Evolutionary conservation across 2,329 filamentous ascomycete species (phyloP).

Genomic region (Sporothrix phasma): DNA sequence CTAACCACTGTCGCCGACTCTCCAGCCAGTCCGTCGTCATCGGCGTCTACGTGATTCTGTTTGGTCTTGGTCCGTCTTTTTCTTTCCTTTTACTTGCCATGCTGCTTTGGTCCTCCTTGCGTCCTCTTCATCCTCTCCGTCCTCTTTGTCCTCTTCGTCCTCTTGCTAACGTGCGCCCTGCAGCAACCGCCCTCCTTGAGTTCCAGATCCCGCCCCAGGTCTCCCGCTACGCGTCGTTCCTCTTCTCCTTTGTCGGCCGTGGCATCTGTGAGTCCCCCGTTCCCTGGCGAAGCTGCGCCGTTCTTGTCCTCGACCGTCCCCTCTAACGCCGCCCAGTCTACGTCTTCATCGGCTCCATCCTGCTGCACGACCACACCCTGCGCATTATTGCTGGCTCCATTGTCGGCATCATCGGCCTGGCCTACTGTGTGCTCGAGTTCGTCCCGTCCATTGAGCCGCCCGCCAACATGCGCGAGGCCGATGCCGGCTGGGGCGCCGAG

Average conservation of each 20-base stretch:
- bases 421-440: conserved; percentile 67
- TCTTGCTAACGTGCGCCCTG: neutral
- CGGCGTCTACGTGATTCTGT: conserved; percentile 80
- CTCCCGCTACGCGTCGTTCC: conserved; percentile 88
- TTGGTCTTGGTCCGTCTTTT: conserved; percentile 61
- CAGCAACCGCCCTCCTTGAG: conserved; percentile 66
- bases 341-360: conserved; percentile 82
- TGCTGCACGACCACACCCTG: conserved; percentile 57
- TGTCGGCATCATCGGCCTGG: conserved; percentile 68
- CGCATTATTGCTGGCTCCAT: conserved; percentile 68
- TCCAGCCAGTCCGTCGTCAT: conserved; percentile 62
- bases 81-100: conserved; percentile 6
- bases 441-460: conserved; percentile 70
- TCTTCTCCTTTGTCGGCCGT: conserved; percentile 94
- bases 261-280: conserved; percentile 86
- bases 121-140: conserved; percentile 17
- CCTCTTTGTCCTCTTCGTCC: conserved; percentile 19
- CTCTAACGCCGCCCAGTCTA: conserved; percentile 55
- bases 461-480: conserved; percentile 70
- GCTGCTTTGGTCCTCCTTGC: too few species aligned
- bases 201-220: conserved; percentile 93
- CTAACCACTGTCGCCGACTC: conserved; percentile 6
- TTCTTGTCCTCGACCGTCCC: neutral
- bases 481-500: conserved; percentile 67
- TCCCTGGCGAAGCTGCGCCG: too few species aligned